A percentile compares a stretch with the other conserved stretches of the same genome.
Conservation (phyloP, 2,329 filamentous ascomycete genomes). For the Fusarium succisae region DNA sequence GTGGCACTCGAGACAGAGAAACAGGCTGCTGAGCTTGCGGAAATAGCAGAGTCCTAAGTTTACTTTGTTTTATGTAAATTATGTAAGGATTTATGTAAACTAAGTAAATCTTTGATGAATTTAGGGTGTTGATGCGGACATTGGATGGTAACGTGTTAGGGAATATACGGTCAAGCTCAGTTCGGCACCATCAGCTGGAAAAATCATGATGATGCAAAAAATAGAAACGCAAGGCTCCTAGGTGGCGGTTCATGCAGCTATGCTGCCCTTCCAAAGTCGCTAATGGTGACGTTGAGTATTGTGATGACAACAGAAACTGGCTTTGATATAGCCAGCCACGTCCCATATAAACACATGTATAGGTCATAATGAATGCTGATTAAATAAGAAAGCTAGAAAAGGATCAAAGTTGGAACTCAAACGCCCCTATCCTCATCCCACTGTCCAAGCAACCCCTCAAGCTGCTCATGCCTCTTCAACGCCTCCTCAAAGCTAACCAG, state of each 20-base stretch:
- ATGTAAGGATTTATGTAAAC: neutral
- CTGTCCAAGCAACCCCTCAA: constrained; percentile 48
- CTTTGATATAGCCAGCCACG: neutral
- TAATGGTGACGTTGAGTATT: neutral
- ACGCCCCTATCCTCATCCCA: constrained; percentile 14
- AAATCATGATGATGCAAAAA: neutral
- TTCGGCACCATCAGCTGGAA: too few relatives aligned
- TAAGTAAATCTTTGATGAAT: accelerated
- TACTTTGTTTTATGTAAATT: neutral
- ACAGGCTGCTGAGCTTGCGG: constrained; percentile 47
- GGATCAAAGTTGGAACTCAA: neutral
- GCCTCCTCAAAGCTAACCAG: constrained; percentile 54
- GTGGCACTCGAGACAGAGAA: constrained; percentile 56
- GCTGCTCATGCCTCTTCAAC: constrained; percentile 56
- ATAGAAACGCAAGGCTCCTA: too few relatives aligned
- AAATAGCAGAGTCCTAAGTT: neutral
- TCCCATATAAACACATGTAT: too few relatives aligned
- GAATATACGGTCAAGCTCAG: accelerated
- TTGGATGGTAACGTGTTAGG: accelerated
- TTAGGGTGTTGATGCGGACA: neutral
- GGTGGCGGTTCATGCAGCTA: accelerated
- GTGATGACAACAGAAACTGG: accelerated
- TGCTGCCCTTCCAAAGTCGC: accelerated
- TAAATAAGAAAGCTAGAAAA: neutral
- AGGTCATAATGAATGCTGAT: neutral